Base-by-base conservation (phyloP, 1,284 basidiomycete genomes). In the Leccinum fallax region DNA sequence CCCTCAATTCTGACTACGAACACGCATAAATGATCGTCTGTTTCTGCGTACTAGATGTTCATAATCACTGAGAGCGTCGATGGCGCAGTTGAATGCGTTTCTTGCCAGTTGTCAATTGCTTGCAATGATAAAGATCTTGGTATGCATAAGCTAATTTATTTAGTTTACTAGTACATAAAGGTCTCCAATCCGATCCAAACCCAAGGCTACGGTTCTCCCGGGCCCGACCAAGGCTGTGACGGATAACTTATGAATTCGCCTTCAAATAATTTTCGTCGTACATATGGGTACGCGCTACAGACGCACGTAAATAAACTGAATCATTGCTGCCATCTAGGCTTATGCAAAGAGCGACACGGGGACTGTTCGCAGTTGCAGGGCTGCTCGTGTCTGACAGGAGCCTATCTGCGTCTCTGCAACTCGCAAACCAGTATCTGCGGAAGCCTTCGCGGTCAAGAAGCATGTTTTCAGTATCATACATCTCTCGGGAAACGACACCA, bases 281-380 rank as follows among this genome's bases (percentile, higher is more conserved):
- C 36, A 36, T 5, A 55, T 10, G 9, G 19, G 5, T 61, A 53
- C 40, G 36, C 3, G 10, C 21, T 8, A 38, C 15, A 15, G 10
- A 60, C 9, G 26, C 8, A 53, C 7, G 21, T 11, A 30, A 34
- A 36, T 48, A 16, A 34, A 24, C 16, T 30, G 51, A 19, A 11
- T 46, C 19, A 46, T 19, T 46, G 43, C 4, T 9, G 34, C 28
- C 11, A 10, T 10, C 48, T 9, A 1, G 3, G 24, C 10, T 34
- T 53, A 54, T 16, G 38, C 24, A 28, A 64, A 51, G 1, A 36
- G 28, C 13, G 64, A 36, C 9, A 61, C 40, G 5, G 63, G 32
- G 11, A 58, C 15, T 30, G 53, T 53, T 52, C 49, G 53, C 16
- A 53, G 8, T 3, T 26, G 43, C 30, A 59, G 26, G 26, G 46